Percentiles rank a stretch among this genome's conserved stretches.
Conservation (phyloP, 1,284 basidiomycete genomes). For the Cryptococcus deneoformans region DNA sequence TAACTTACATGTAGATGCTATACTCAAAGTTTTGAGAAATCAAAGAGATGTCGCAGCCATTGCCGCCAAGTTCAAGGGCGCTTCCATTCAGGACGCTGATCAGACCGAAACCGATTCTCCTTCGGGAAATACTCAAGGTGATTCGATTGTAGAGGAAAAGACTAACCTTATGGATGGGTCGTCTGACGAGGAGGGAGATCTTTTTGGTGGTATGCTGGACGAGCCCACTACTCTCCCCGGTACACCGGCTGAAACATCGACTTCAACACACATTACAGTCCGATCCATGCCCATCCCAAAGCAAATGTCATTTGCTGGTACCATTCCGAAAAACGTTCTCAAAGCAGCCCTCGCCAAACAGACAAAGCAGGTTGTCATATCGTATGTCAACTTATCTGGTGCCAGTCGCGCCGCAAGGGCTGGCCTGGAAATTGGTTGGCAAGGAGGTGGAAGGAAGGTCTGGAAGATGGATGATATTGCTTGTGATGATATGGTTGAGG, state of each 20-base stretch:
- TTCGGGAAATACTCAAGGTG: not conserved
- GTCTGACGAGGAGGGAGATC: slow-evolving; percentile 56
- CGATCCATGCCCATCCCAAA: slow-evolving; percentile 78
- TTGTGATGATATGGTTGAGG: slow-evolving; percentile 72
- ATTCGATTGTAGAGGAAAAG: not conserved
- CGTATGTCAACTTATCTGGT: slow-evolving; percentile 65
- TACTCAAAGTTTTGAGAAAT: slow-evolving; percentile 59
- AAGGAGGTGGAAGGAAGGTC: slow-evolving; percentile 56
- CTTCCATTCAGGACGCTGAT: not conserved
- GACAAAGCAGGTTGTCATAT: slow-evolving; percentile 71
- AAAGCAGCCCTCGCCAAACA: slow-evolving; percentile 36
- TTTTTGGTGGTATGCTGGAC: slow-evolving; percentile 76
- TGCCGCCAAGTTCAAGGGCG: slow-evolving; percentile 58
- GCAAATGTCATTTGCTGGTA: slow-evolving; percentile 59
- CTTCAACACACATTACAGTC: slow-evolving; percentile 57
- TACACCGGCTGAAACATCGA: slow-evolving; percentile 36
- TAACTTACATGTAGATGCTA: slow-evolving; percentile 50
- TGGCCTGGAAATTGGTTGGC: slow-evolving; percentile 69
- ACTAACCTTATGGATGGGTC: slow-evolving; percentile 1
- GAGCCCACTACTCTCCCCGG: slow-evolving; percentile 52
- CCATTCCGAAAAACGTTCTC: slow-evolving; percentile 34
- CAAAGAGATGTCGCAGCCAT: slow-evolving; percentile 57
- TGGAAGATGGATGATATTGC: slow-evolving; percentile 85
- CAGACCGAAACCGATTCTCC: not conserved
- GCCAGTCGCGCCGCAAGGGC: slow-evolving; percentile 68